Conservation (phyloP, 352 stramenopile species). For the Pythium rishiriense region DNA sequence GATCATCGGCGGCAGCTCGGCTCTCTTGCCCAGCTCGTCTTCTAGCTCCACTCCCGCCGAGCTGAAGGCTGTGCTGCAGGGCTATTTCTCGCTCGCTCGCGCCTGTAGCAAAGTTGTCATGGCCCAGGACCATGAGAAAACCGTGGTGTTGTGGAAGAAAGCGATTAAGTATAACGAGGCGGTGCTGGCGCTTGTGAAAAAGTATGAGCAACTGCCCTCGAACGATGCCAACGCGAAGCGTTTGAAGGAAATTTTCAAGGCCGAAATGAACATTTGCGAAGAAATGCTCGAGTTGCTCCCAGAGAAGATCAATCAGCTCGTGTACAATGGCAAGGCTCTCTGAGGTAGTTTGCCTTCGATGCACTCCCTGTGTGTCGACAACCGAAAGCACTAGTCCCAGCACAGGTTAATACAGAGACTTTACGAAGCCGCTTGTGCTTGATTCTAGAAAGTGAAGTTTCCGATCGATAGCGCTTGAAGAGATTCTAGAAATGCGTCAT, state of each 20-base stretch:
- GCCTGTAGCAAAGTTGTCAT: conserved; percentile 61
- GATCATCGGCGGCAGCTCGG: conserved; percentile 34
- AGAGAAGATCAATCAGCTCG: conserved; percentile 79
- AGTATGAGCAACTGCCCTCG: conserved; percentile 33
- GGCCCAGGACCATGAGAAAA: conserved; percentile 43
- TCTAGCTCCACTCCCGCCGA: conserved; percentile 36
- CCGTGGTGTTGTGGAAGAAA: conserved; percentile 58
- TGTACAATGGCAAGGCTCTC: conserved; percentile 62
- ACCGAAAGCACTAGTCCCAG: not conserved
- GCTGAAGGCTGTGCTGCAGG: conserved; percentile 46
- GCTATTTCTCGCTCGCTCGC: conserved; percentile 63
- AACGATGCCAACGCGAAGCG: conserved; percentile 23
- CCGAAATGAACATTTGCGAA: conserved; percentile 53
- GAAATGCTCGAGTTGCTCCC: conserved; percentile 70
- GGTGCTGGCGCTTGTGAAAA: conserved; percentile 40
- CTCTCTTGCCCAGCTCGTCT: conserved; percentile 26
- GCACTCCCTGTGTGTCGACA: not conserved
- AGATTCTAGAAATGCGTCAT: conserved; percentile 9
- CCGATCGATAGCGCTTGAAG: conserved; percentile 3
- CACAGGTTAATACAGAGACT: too few species aligned
- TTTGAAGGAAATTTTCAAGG: conserved; percentile 43
- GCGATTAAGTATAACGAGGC: conserved; percentile 53
- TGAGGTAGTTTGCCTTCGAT: conserved; percentile 2
- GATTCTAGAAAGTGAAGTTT: too few species aligned
- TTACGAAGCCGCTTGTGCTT: too few species aligned